Percentiles rank a stretch among this genome's conserved stretches.
Evolutionary conservation across 129 eudicot species (phyloP).

Genomic region (Artemisia argyi): DNA sequence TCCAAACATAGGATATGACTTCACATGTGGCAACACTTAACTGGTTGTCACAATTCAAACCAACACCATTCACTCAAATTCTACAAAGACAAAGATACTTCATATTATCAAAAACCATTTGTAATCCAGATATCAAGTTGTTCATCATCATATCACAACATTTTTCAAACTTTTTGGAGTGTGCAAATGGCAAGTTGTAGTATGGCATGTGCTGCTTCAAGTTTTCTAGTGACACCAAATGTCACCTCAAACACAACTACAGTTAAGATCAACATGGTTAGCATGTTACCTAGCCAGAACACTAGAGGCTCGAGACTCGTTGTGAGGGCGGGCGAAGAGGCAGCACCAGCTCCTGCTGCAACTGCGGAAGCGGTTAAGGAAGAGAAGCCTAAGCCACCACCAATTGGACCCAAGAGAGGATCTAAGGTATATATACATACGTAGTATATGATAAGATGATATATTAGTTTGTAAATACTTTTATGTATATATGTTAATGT

Average conservation of each 20-base stretch:
- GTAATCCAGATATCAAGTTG: slow-evolving; percentile 8
- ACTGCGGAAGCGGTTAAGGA: slow-evolving; percentile 38
- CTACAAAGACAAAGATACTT: slow-evolving; percentile 44
- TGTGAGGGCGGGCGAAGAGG: slow-evolving; percentile 65
- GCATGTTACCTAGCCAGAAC: slow-evolving; percentile 43
- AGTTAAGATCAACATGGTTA: slow-evolving; percentile 27
- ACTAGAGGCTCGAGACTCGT: slow-evolving; percentile 56
- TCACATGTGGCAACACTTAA: slow-evolving; percentile 55
- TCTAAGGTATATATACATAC: slow-evolving; percentile 47
- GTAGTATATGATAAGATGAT: too few species aligned
- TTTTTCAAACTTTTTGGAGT: not conserved
- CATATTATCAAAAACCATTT: slow-evolving; percentile 40
- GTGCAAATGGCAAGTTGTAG: slow-evolving; percentile 45
- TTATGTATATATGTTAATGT: not conserved
- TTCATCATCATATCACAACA: slow-evolving; percentile 23
- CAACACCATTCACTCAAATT: slow-evolving; percentile 38
- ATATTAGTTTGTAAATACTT: too few species aligned
- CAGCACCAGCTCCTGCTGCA: slow-evolving; percentile 42
- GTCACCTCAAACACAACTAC: slow-evolving; percentile 32
- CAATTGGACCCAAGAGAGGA: slow-evolving; percentile 97
- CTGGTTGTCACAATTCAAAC: slow-evolving; percentile 44
- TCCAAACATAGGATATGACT: slow-evolving; percentile 61
- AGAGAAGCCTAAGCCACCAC: slow-evolving; percentile 76
- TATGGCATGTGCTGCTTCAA: slow-evolving; percentile 77
- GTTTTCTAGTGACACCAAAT: slow-evolving; percentile 60